A percentile compares a stretch with the other conserved stretches of the same genome.
Conservation (phyloP, 2,329 filamentous ascomycete species). For the Penicillium polonicum region DNA sequence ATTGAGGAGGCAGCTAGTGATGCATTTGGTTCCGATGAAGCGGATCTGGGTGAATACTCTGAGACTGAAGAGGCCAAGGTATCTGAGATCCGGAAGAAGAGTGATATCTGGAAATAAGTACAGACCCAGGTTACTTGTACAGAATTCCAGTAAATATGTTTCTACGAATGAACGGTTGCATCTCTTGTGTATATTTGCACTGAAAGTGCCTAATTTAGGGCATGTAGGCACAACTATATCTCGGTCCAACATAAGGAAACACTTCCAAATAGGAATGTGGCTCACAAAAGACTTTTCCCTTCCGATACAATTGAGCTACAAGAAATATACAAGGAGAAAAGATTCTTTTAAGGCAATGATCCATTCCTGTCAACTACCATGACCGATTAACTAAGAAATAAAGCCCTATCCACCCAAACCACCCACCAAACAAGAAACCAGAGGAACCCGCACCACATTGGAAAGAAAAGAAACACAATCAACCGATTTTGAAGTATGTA, state of each 20-base stretch:
- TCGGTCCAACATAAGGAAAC: background rate
- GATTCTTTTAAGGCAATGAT: background rate
- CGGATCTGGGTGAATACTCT: conserved; percentile 30
- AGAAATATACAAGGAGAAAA: background rate
- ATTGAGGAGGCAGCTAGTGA: conserved; percentile 36
- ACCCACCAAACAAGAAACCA: background rate
- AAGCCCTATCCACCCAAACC: background rate
- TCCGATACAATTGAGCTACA: background rate
- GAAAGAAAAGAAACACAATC: background rate
- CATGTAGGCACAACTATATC: too few relatives aligned
- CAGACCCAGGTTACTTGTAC: background rate
- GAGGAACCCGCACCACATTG: background rate
- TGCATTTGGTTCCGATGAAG: conserved; percentile 29
- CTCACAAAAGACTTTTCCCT: background rate
- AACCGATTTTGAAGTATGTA: background rate
- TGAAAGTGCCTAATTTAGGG: background rate
- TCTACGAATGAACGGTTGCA: background rate
- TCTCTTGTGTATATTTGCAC: background rate
- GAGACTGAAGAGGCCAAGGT: conserved; percentile 31
- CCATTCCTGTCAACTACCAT: conserved; percentile 8
- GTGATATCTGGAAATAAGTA: conserved; percentile 13
- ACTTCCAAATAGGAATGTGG: background rate
- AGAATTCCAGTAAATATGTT: background rate
- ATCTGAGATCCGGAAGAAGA: conserved; percentile 30
- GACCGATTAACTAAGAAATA: conserved; percentile 6